Base-by-base conservation (phyloP, 208 protist species). In the Acanthamoeba lenticulata region DNA sequence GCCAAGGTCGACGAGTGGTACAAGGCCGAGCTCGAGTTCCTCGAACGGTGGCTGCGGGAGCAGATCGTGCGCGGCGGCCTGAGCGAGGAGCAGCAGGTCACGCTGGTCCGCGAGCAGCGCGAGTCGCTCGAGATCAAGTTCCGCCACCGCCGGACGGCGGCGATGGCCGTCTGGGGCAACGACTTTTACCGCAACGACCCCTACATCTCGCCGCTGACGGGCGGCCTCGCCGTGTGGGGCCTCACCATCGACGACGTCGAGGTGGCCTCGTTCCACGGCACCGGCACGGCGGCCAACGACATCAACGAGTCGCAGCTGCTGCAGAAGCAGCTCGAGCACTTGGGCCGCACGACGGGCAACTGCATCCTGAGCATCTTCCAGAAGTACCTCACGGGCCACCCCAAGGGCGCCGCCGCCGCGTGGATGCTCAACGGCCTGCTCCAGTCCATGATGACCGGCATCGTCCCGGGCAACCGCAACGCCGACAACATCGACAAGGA, bases 391-490 rank as follows among this genome's bases (percentile, higher is more conserved):
- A 98, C 97, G 21, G 96, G 96, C n/a, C 96, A 97, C 72, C 96
- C 96, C 55, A 97, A 97, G 93, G 97, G 96, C 67, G 96, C 97
- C 40, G 97, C 97, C 9, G 95, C 94, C 0, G 97, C 97, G 42
- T 98, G 97, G 97, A 98, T 98, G 97, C 94, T 98, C 47, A 98
- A 98, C 92, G 97, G 97, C 67, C 52, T 97, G 65, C 89, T 98
- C 2, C 97, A 98, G 83, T 72, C 45, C 36, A 95, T 98, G 91
- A 72, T 94, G 42, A 40, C 89, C 42, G 79, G 92, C 69, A 57
- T 97, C 38, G 88, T 98, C 27, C 97, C 97, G n/a, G 97, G 97
- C 81, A 98, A 98, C 93, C 89, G 97, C 86, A 98, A 98, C 92
- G 94, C 95, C 29, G 97, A 98, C 94, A 97, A 98, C 67, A 93